A percentile compares a stretch with the other conserved stretches of the same genome.
Conservation (phyloP, 2,329 filamentous ascomycete genomes). For the Trichocomaceae sp. region DNA sequence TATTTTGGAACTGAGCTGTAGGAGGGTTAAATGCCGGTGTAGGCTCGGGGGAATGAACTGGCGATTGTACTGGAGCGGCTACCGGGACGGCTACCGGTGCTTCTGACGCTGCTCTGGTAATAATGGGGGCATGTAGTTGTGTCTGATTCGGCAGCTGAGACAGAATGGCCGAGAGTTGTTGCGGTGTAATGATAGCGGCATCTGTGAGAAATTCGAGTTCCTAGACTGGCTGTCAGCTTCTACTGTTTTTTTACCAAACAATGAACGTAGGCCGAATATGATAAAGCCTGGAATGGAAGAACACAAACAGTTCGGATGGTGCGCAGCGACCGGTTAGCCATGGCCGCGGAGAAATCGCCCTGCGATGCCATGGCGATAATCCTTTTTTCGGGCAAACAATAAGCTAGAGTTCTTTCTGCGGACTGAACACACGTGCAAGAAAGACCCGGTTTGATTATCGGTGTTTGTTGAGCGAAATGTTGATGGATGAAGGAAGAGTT, state of each 20-base stretch:
- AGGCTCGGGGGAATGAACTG: slow-evolving; percentile 22
- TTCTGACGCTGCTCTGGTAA: slow-evolving; percentile 12
- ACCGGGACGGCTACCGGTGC: slow-evolving; percentile 17
- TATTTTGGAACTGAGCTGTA: slow-evolving; percentile 32
- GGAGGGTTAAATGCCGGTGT: slow-evolving; percentile 33
- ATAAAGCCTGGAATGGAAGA: background rate
- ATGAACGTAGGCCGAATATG: background rate
- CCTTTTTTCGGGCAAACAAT: background rate
- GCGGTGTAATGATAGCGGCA: slow-evolving; percentile 67
- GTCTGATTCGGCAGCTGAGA: slow-evolving; percentile 57
- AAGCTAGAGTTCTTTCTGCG: background rate
- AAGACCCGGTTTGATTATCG: background rate
- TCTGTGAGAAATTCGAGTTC: slow-evolving; percentile 88
- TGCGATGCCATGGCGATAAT: slow-evolving; percentile 28
- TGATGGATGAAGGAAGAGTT: slow-evolving; percentile 4
- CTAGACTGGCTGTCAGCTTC: slow-evolving; percentile 41
- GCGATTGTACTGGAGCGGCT: slow-evolving; percentile 16
- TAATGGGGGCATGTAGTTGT: slow-evolving; percentile 28
- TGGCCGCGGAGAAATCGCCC: slow-evolving; percentile 41
- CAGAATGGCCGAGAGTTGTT: slow-evolving; percentile 68
- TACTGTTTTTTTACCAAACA: background rate
- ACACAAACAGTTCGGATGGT: slow-evolving; percentile 72
- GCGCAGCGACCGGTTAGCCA: slow-evolving; percentile 77
- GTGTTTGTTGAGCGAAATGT: background rate
- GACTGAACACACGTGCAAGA: background rate